Base-by-base conservation (phyloP, 345 rosid genomes). In the Syzygium grande region DNA sequence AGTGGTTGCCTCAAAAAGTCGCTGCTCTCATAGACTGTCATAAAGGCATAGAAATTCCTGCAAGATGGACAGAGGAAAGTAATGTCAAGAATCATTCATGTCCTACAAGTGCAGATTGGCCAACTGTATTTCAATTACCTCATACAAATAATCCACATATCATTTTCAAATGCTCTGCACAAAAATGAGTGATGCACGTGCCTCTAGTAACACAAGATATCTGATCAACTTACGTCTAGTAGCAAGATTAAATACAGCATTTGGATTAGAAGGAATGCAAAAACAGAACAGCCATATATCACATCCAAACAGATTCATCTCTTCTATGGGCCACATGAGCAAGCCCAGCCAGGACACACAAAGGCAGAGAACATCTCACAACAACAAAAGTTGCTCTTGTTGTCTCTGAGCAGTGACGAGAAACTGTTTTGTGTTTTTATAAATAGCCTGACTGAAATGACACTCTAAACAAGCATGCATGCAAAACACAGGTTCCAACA, bases 11-110 rank as follows among this genome's bases (percentile, higher is more conserved):
- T 19, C 41, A 85, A 51, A 51, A 29, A 86, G 80, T 19, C 9
- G 80, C 52, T 90, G 83, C 58, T 59, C 25, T 58, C 41, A 30
- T 78, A 30, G 63, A 61, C 83, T 41, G 59, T 89, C 92, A 92
- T 91, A 91, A 92, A 89, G 94, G 94, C 94, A 91, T 89, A 23
- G 93, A 92, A 85, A 91, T 88, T 89, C 93, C 93, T 92, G 91
- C 85, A 90, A 89, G 56, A 52, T 27, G 86, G 56, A 87, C 23
- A 53, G 59, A 51, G n/a, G 14, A 87, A 25, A 53, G 25, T 21
- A 84, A 43, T n/a, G 10, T 43, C 61, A 11, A 83, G 53, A 65
- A 34, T n/a, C 30, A 52, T 27, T 52, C 51, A 16, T 46, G 41
- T 25, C 43, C 34, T 43, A n/a, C 77, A 15, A 38, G 68, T 86